These are phyloP conservation scores for Elasticomyces elasticus DNA, from an alignment of 495 filamentous ascomycete genomes.

Conservation along the genomic window DNA sequence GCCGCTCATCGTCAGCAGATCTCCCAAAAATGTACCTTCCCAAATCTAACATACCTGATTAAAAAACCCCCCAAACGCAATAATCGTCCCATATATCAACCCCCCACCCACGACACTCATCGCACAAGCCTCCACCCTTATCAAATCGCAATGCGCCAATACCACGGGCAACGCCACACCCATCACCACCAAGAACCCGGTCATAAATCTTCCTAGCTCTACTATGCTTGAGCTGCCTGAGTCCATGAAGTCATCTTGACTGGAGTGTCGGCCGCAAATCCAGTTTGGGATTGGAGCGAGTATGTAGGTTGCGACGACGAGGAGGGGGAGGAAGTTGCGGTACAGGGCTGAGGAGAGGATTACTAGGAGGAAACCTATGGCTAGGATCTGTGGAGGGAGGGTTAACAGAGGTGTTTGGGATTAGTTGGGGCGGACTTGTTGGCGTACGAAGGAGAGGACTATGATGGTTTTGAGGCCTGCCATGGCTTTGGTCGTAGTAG, in stretches of 20 bases:
- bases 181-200: slow-evolving; percentile 95
- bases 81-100: slow-evolving; percentile 95
- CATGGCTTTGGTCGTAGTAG: slow-evolving; percentile 40
- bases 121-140: slow-evolving; percentile 74
- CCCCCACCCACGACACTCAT: slow-evolving; percentile 91
- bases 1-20: too few relatives aligned
- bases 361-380: slow-evolving; percentile 96
- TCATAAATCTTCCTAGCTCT: slow-evolving; percentile 89
- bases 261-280: slow-evolving; percentile 77
- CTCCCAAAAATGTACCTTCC: too few relatives aligned
- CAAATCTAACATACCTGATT: too few relatives aligned
- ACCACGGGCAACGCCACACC: slow-evolving; percentile 94
- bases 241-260: slow-evolving; percentile 96
- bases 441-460: slow-evolving; percentile 83
- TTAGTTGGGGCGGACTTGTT: slow-evolving; percentile 12
- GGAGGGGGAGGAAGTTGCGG: slow-evolving; percentile 81
- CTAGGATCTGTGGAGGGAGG: slow-evolving; percentile 56
- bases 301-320: slow-evolving; percentile 92
- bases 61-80: slow-evolving; percentile 97
- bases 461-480: slow-evolving; percentile 97
- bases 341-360: slow-evolving; percentile 95
- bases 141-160: slow-evolving; percentile 74
- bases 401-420: slow-evolving; percentile 1
- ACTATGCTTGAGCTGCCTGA: slow-evolving; percentile 67
- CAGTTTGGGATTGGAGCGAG: slow-evolving; percentile 92